Evolutionary conservation across 1,284 basidiomycete species (phyloP), one percentile per base, ranked within the genome.

Genomic region (Ceratobasidium theobromae): DNA sequence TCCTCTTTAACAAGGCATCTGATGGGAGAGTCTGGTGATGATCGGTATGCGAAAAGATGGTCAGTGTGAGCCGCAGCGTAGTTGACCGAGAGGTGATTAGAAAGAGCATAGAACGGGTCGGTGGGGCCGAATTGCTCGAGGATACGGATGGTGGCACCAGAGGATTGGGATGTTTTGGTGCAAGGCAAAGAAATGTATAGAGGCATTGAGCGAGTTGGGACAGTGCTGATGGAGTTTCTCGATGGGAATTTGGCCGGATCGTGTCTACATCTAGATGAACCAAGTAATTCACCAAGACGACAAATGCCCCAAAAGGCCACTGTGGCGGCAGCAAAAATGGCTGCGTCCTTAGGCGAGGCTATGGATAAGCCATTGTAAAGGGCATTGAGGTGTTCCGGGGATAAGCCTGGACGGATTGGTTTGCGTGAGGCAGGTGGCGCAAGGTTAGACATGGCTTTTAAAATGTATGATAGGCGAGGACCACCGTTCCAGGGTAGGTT

Each of bases 391-490:
- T 49, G 54, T 14, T 23, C 2, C 3, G 38, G 32, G 4, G 48
- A 40, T 3, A 67, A 27, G 3, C 33, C 33, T 8, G 38, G 46
- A 2, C 51, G 43, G 18, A 14, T 41, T 0, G 60, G 53, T 2
- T 53, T 53, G n/a, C 57, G 66, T 3, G 71, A 70, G 5, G 65
- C 53, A 0, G 25, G 28, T 2, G 76, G 76, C 2, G 73, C 64
- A 1, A 73, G 65, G 30, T 72, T 72, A 6, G 71, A 48, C 8
- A 72, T 70, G 4, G 73, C 74, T 8, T 69, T 65, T 0, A 76
- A 40, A 0, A 75, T 62, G 4, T 72, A 68, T 0, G 57, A 48
- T 1, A 77, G 70, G 1, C 67, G 69, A 0, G 53, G 4, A 1
- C 70, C 65, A 2, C 74, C 74, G 0, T 71, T 33, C 74, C 74